Evolutionary conservation across 2,329 filamentous ascomycete genomes (phyloP).

Genomic region (Pseudocercospora musae): DNA sequence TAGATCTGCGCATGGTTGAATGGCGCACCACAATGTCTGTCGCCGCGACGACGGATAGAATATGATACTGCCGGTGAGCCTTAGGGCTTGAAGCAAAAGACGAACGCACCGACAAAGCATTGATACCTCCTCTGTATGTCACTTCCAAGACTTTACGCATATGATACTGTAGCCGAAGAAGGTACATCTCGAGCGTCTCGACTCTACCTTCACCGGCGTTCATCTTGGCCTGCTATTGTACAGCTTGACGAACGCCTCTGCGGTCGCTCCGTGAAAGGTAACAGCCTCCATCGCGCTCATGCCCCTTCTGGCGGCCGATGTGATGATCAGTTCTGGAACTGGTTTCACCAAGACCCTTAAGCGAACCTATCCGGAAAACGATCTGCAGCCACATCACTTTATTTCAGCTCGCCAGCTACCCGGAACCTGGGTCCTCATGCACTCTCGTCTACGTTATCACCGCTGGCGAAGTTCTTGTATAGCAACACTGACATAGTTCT

Average conservation of each 20-base stretch:
- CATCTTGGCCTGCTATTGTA: not conserved
- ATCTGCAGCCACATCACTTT: slow-evolving; percentile 3
- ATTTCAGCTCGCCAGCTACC: not conserved
- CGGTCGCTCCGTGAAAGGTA: slow-evolving; percentile 1
- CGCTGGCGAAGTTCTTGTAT: not conserved
- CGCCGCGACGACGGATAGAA: not conserved
- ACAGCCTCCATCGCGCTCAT: not conserved
- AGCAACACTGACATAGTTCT: slow-evolving; percentile 2
- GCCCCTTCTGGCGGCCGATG: not conserved
- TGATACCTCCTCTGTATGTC: not conserved
- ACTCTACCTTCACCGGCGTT: not conserved
- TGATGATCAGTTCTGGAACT: slow-evolving; percentile 3
- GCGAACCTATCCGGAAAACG: slow-evolving; percentile 1
- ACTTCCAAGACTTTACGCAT: not conserved
- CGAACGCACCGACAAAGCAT: not conserved
- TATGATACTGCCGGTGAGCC: not conserved
- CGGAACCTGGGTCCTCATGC: not conserved
- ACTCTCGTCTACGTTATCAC: not conserved
- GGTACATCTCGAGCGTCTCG: not conserved
- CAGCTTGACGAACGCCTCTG: not conserved
- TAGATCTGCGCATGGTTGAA: not conserved
- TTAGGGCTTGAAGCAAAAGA: too few relatives aligned
- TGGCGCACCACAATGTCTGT: not conserved
- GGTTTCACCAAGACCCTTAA: slow-evolving; percentile 2
- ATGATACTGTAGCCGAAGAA: not conserved